phyloP scores from a whole-genome alignment of 306 rosid species.

The Vachellia pachyceras region DNA sequence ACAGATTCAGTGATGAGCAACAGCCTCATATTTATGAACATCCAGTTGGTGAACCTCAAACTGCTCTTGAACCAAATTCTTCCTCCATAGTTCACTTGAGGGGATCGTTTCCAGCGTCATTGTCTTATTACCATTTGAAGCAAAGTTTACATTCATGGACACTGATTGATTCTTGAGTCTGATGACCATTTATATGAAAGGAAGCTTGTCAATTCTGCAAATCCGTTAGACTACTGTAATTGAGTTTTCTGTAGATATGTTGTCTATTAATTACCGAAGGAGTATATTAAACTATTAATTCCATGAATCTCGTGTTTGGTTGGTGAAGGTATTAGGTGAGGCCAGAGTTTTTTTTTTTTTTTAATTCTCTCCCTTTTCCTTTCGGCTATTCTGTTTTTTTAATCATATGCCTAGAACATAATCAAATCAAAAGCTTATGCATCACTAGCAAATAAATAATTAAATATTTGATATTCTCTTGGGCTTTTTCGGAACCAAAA shows the following conservation, averaged over 20 bases:
- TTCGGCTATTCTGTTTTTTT: background rate
- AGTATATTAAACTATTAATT: background rate
- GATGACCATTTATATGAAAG: background rate
- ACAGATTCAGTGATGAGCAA: conserved; percentile 59
- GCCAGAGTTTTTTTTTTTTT: background rate
- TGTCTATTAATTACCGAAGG: background rate
- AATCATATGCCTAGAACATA: no score
- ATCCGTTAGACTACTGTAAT: background rate
- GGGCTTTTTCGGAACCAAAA: no score
- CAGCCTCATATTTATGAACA: background rate
- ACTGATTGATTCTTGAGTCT: no score
- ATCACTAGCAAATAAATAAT: no score
- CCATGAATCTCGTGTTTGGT: background rate
- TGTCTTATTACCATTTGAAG: background rate
- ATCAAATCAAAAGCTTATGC: no score
- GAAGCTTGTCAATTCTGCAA: background rate
- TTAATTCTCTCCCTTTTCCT: background rate
- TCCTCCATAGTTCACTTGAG: background rate
- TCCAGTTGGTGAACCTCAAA: conserved; percentile 56
- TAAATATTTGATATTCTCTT: no score
- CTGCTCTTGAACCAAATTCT: conserved; percentile 17
- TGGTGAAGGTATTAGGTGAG: background rate
- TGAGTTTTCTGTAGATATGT: background rate
- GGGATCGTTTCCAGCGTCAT: no score
- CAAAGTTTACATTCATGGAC: background rate